A percentile compares a stretch with the other conserved stretches of the same genome.
phyloP scores from a whole-genome alignment of 306 rosid species.

The Canavalia ensiformis region DNA sequence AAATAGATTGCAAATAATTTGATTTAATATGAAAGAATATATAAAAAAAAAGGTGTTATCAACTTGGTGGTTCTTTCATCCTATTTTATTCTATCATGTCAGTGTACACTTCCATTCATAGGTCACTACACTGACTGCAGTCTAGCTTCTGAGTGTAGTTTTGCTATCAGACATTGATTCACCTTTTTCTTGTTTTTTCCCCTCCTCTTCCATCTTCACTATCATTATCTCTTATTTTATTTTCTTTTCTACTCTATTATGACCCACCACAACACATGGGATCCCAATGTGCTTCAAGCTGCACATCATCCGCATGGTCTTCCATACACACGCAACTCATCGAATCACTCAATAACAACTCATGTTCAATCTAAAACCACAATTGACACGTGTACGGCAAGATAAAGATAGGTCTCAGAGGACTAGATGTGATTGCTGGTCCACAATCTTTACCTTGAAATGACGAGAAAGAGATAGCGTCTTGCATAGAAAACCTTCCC shows the following conservation, averaged over 20 bases:
- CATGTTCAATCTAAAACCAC: neutral
- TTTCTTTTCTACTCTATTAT: slow-evolving; percentile 6
- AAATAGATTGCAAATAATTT: too few species aligned
- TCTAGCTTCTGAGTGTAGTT: neutral
- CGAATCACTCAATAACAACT: neutral
- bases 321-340: neutral
- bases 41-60: neutral
- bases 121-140: neutral
- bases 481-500: slow-evolving; percentile 42
- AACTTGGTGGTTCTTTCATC: neutral
- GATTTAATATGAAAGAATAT: neutral
- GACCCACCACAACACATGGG: slow-evolving; percentile 45
- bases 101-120: neutral
- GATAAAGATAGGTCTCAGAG: slow-evolving; percentile 6
- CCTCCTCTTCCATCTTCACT: slow-evolving; percentile 13
- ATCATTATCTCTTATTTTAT: slow-evolving; percentile 34
- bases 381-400: slow-evolving; percentile 36
- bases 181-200: slow-evolving; percentile 3
- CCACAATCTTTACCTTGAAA: slow-evolving; percentile 37
- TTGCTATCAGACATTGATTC: slow-evolving; percentile 10
- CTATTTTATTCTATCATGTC: neutral
- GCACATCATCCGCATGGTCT: slow-evolving; percentile 11
- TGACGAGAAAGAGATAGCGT: slow-evolving; percentile 37
- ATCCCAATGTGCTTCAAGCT: neutral
- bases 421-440: slow-evolving; percentile 2